Conservation (phyloP, 164 flowering plant species). For the Nymphaea thermarum region DNA sequence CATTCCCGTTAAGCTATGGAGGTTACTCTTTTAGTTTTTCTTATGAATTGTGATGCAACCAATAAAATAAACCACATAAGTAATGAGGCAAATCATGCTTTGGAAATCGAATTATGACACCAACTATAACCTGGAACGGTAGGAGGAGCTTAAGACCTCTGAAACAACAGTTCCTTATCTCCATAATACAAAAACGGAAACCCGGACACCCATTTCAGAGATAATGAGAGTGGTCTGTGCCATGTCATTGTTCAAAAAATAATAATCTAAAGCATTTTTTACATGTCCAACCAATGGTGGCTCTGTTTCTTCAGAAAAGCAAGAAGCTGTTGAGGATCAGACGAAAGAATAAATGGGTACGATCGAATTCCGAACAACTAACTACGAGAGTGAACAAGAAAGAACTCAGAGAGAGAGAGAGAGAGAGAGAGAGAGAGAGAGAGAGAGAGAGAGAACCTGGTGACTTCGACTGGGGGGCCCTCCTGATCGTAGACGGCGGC, state of each 20-base stretch:
- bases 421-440: constrained; percentile 1
- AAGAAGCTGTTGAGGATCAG: background rate
- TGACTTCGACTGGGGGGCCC: constrained; percentile 76
- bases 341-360: background rate
- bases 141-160: background rate
- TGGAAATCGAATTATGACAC: background rate
- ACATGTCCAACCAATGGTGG: background rate
- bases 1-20: too few species aligned
- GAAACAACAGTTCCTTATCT: background rate
- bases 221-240: background rate
- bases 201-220: background rate
- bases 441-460: constrained; percentile 28
- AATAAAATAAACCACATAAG: too few species aligned
- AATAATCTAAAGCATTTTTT: too few species aligned
- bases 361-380: background rate
- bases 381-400: background rate
- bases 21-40: too few species aligned
- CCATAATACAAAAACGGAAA: background rate
- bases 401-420: background rate
- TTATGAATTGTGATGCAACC: too few species aligned
- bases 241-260: background rate
- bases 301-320: background rate
- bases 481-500: constrained; percentile 77
- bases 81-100: too few species aligned
- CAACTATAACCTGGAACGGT: background rate